phyloP scores from a whole-genome alignment of 306 rosid species.

The Cucurbita maxima region DNA sequence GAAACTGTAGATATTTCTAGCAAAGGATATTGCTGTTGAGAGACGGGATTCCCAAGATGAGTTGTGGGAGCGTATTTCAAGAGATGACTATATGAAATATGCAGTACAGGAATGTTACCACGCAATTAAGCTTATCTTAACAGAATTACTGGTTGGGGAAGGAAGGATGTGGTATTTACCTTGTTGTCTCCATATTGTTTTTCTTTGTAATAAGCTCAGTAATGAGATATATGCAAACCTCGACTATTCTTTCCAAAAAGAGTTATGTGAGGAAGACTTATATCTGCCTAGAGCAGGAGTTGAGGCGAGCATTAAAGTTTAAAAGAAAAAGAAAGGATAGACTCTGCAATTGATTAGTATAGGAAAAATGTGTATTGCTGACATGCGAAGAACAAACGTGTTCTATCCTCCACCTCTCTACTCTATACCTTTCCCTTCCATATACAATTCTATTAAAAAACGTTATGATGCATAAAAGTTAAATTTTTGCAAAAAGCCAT shows the following conservation, averaged over 20 bases:
- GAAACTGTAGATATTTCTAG: constrained; percentile 53
- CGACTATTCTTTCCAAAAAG: not conserved
- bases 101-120: constrained; percentile 90
- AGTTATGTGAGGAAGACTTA: not conserved
- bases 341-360: not conserved
- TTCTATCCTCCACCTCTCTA: not conserved
- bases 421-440: not conserved
- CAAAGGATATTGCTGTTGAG: constrained; percentile 79
- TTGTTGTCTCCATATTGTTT: not conserved
- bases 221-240: not conserved
- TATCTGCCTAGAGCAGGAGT: not conserved
- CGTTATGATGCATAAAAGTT: not conserved
- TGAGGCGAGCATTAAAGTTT: not conserved
- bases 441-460: not conserved
- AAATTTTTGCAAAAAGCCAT: not conserved
- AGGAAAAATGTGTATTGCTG: not conserved
- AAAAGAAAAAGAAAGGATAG: not conserved
- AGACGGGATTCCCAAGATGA: constrained; percentile 56
- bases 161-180: constrained; percentile 70
- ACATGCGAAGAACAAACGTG: not conserved
- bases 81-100: constrained; percentile 87
- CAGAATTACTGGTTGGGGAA: constrained; percentile 54
- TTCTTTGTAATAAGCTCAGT: not conserved
- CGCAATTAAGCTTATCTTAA: constrained; percentile 42
- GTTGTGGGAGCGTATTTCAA: constrained; percentile 72